Base-by-base conservation (phyloP, 2,329 filamentous ascomycete genomes). In the Cryphonectria carpinicola region DNA sequence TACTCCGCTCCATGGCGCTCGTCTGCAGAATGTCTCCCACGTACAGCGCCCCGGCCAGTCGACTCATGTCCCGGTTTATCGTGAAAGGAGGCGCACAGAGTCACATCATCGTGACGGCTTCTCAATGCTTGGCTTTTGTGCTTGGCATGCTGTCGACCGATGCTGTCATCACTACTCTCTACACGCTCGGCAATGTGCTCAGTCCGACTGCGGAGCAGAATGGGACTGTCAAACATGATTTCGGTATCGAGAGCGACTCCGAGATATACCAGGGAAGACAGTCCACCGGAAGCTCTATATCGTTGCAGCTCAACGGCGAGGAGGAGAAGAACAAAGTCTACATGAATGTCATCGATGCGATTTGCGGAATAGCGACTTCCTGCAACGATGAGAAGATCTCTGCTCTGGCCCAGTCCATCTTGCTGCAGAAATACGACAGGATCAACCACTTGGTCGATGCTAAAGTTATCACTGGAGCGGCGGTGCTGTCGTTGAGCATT, bases 111-210 rank as follows among this genome's bases (percentile, higher is more conserved):
- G 86, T 86, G 1, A 87, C 95, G 46, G 95, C 95, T 39, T 94
- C 95, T n/a, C 89, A 90, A 74, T 96, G 92, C 75, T 84, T 99
- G 46, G 94, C 95, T 2, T 92, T 91, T 74, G 90, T 97, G 25
- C 84, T 99, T 69, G 91, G 91, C 75, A 86, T 92, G 76, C 86
- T 98, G 17, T 97, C 96, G 1, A 93, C 97, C 76, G 96, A 99
- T 83, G 92, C 94, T 49, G 88, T 97, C 49, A 98, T 99, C 74
- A 97, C 95, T 6, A 98, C 95, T 0, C 84, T 99, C 13, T 99
- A 99, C 81, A 96, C 94, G 0, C 86, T 99, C n/a, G 96, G 96
- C 28, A 99, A 99, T 78, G 92, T 97, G 4, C 85, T 99, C 19
- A 98, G 94, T 75, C 91, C 94, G 6, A 89, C 88, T 63, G 85